Conservation (phyloP, 2,329 filamentous ascomycete genomes). For the Conoideocrella luteorostrata region DNA sequence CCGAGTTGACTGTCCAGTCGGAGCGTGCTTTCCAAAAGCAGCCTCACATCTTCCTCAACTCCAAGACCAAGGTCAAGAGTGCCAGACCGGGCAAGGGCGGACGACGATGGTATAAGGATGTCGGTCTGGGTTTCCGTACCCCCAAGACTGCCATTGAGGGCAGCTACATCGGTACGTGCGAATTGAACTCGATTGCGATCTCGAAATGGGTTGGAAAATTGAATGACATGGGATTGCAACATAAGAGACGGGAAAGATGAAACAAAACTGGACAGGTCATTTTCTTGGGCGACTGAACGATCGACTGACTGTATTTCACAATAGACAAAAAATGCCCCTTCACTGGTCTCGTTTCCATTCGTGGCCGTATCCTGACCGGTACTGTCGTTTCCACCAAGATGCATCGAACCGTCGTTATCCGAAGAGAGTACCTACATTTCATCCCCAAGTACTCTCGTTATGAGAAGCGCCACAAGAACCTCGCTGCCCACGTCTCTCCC, state of each 20-base stretch:
- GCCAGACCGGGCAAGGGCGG: slow-evolving; percentile 84
- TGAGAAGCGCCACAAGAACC: slow-evolving; percentile 99
- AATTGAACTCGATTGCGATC: slow-evolving; percentile 8
- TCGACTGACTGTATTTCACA: slow-evolving; percentile 6
- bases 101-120: slow-evolving; percentile 97
- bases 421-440: slow-evolving; percentile 99
- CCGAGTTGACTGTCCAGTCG: slow-evolving; percentile 98
- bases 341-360: slow-evolving; percentile 98
- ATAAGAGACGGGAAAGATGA: background rate
- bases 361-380: slow-evolving; percentile 98
- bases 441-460: slow-evolving; percentile 99
- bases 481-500: slow-evolving; percentile 96
- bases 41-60: slow-evolving; percentile 99
- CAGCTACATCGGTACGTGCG: slow-evolving; percentile 90
- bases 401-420: slow-evolving; percentile 99
- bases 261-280: background rate
- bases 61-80: slow-evolving; percentile 84
- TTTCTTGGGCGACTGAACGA: background rate
- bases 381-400: slow-evolving; percentile 99
- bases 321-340: slow-evolving; percentile 99
- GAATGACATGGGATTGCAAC: background rate
- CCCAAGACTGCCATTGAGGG: slow-evolving; percentile 98
- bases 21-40: slow-evolving; percentile 99
- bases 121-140: slow-evolving; percentile 98
- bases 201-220: slow-evolving; percentile 11